A percentile compares a stretch with the other conserved stretches of the same genome.
Evolutionary conservation across 805 yeast species (phyloP).

Genomic region (Yarrowia sp.): DNA sequence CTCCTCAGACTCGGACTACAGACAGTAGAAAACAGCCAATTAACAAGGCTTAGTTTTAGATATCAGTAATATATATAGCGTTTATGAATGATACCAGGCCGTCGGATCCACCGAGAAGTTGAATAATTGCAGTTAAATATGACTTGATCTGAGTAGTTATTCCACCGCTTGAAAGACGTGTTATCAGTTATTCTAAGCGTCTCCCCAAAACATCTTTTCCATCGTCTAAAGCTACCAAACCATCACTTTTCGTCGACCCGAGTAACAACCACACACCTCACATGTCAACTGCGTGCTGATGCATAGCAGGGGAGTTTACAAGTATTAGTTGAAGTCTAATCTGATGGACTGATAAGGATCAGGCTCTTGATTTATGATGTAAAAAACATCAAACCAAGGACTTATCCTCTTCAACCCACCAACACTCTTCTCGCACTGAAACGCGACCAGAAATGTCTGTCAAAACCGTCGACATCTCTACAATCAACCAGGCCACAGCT

Average conservation of each 20-base stretch:
- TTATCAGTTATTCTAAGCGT: no score
- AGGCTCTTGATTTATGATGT: neutral
- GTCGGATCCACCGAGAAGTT: neutral
- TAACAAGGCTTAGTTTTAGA: neutral
- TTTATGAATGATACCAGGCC: neutral
- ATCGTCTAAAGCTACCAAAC: neutral
- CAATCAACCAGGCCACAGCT: conserved; percentile 44
- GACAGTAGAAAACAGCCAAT: neutral
- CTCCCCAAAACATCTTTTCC: no score
- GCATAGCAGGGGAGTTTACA: neutral
- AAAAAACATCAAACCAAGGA: neutral
- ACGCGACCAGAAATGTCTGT: conserved; percentile 28
- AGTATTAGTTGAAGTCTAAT: conserved; percentile 2
- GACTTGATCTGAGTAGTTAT: no score
- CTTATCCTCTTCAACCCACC: neutral
- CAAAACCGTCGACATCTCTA: conserved; percentile 49
- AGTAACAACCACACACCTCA: neutral
- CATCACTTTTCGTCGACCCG: neutral
- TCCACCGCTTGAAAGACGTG: no score
- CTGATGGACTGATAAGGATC: neutral
- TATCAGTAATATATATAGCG: conserved; percentile 5
- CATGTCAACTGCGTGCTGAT: neutral
- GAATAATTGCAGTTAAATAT: neutral
- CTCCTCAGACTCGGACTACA: neutral
- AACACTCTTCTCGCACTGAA: neutral